Percentiles rank a stretch among this genome's conserved stretches.
phyloP scores from a whole-genome alignment of 345 rosid species.

The Salix exigua region DNA sequence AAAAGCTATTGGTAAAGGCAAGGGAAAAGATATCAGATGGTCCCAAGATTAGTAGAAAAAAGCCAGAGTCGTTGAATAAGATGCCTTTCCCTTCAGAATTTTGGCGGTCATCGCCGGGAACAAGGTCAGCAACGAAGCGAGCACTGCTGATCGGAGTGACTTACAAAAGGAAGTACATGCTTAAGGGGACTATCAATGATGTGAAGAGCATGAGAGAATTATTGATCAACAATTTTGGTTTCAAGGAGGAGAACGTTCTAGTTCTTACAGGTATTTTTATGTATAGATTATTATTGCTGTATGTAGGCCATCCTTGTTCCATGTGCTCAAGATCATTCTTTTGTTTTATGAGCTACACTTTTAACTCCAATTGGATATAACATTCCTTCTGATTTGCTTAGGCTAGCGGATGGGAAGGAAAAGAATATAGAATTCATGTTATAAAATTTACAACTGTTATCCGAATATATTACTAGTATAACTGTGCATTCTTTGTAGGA shows the following conservation, averaged over 20 bases:
- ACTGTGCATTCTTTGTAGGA: too few species aligned
- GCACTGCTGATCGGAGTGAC: constrained; percentile 52
- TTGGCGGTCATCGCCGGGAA: background rate
- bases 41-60: background rate
- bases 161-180: constrained; percentile 40
- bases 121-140: constrained; percentile 25
- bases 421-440: too few species aligned
- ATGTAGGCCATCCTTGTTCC: too few species aligned
- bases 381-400: too few species aligned
- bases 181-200: constrained; percentile 51
- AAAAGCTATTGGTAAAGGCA: background rate
- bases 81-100: background rate
- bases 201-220: constrained; percentile 41
- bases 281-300: too few species aligned
- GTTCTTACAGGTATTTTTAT: constrained; percentile 49
- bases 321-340: too few species aligned
- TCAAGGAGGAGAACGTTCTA: constrained; percentile 23
- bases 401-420: too few species aligned
- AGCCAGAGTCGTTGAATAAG: constrained; percentile 3
- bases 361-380: too few species aligned
- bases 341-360: too few species aligned
- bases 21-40: background rate
- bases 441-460: too few species aligned
- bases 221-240: constrained; percentile 27
- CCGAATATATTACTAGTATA: too few species aligned